Conservation (phyloP, 106 monocot genomes). For the Allium fistulosum region DNA sequence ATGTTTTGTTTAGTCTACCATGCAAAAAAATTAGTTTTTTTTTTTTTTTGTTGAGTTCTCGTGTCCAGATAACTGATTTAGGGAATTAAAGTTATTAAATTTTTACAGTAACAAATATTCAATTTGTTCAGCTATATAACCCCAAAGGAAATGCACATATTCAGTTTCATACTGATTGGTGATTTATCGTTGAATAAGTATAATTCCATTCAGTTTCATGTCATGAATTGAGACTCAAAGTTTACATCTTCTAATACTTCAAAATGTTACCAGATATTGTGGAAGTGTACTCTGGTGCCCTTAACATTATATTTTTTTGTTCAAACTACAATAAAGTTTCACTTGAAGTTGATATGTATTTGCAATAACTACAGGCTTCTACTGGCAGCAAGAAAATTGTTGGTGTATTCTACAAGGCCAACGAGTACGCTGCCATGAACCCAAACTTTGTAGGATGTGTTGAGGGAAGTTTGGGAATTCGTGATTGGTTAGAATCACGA, state of each 20-base stretch:
- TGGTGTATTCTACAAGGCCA: slow-evolving; percentile 92
- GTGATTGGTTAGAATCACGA: slow-evolving; percentile 80
- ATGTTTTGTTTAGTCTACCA: too few relatives aligned
- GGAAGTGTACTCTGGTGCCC: background rate
- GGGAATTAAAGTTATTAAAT: too few relatives aligned
- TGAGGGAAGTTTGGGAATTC: slow-evolving; percentile 69
- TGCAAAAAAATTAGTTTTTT: too few relatives aligned
- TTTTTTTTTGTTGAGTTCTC: too few relatives aligned
- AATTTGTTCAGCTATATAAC: too few relatives aligned
- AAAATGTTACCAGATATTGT: background rate
- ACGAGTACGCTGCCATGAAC: slow-evolving; percentile 76
- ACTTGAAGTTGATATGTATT: background rate
- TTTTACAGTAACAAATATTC: too few relatives aligned
- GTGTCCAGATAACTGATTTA: too few relatives aligned
- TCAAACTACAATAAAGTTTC: background rate
- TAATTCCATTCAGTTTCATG: background rate
- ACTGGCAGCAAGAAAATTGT: slow-evolving; percentile 92
- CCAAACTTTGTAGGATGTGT: slow-evolving; percentile 85
- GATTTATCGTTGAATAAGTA: background rate
- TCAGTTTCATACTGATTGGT: too few relatives aligned
- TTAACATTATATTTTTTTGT: background rate
- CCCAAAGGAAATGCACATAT: too few relatives aligned
- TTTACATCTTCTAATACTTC: background rate
- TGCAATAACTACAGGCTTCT: slow-evolving; percentile 41
- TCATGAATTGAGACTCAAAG: background rate